Base-by-base conservation (phyloP, 306 rosid species). In the Oemleria cerasiformis region DNA sequence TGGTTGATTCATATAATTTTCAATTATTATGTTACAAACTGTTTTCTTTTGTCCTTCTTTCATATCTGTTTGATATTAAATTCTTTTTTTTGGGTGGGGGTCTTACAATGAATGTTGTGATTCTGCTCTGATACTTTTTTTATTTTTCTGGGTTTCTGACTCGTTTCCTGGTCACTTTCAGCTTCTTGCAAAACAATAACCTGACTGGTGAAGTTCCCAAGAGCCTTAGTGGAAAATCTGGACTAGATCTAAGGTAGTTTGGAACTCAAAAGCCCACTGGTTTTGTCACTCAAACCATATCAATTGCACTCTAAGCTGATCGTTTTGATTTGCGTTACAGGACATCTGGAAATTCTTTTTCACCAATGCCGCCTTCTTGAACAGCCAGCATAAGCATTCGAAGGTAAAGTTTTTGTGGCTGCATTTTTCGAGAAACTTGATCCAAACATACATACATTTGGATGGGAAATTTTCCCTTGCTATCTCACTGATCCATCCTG, bases 131-230 rank as follows among this genome's bases (percentile, higher is more conserved):
- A 40, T 36, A 13, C 36, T 74, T 42, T 30, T 30, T 30, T 30
- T 36, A 40, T 17, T 15, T 23, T 23, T 25, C 39, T 12, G 10
- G 23, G 36, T 64, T 51, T 70, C 74, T 77, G 79, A 81, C 84
- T 58, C 58, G 19, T 20, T 70, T 45, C 67, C 77, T 13, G 71
- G 62, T 79, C 34, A 76, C 71, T 72, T 59, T 68, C 88, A 95
- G 99, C 57, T 89, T 86, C 82, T 76, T 95, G 72, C 94, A 95
- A 67, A 94, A 91, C 80, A 95, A 95, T 77, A 84, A 88, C 78
- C 77, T 95, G 77, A 88, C 95, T 2, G 97, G 99, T 81, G 83
- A 82, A 71, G 75, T 91, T 86, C 99, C 97, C 10, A 65, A 72
- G 69, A 88, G 81, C 79, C 96, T 91, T 67, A 13, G 42, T 56